Evolutionary conservation across 768 basidiomycete species (phyloP).

Genomic region (Podaxis pistillaris): DNA sequence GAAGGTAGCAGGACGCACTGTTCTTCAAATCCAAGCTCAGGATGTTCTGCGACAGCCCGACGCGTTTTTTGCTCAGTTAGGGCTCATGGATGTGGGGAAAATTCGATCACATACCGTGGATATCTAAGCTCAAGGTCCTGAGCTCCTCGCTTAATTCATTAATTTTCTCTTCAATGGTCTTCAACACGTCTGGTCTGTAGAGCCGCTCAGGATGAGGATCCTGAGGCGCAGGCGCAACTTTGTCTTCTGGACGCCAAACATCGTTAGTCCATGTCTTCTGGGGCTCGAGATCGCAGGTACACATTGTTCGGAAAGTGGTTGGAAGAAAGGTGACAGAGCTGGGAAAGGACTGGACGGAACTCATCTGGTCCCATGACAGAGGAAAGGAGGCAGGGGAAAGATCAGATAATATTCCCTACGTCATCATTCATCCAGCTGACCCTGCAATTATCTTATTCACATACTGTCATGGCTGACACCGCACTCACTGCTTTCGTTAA

Average conservation of each 20-base stretch:
- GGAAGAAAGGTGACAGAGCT: neutral
- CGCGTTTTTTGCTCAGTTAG: neutral
- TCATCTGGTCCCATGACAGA: conserved; percentile 5
- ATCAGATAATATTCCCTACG: conserved; percentile 3
- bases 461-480: conserved; percentile 29
- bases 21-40: conserved; percentile 70
- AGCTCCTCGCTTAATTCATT: conserved; percentile 52
- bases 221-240: conserved; percentile 27
- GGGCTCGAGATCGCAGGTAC: conserved; percentile 19
- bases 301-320: conserved; percentile 17
- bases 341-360: neutral
- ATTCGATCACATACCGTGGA: conserved; percentile 50
- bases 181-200: conserved; percentile 56
- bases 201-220: conserved; percentile 33
- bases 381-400: neutral
- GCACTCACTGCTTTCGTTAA: conserved; percentile 59
- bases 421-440: conserved; percentile 1
- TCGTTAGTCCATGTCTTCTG: conserved; percentile 14
- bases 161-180: conserved; percentile 59
- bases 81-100: neutral
- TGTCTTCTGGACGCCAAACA: conserved; percentile 47
- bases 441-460: neutral
- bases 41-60: conserved; percentile 47
- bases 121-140: conserved; percentile 63
- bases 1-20: conserved; percentile 37